phyloP scores from a whole-genome alignment of 805 yeast genomes.

The Pichia phayaonensis region DNA sequence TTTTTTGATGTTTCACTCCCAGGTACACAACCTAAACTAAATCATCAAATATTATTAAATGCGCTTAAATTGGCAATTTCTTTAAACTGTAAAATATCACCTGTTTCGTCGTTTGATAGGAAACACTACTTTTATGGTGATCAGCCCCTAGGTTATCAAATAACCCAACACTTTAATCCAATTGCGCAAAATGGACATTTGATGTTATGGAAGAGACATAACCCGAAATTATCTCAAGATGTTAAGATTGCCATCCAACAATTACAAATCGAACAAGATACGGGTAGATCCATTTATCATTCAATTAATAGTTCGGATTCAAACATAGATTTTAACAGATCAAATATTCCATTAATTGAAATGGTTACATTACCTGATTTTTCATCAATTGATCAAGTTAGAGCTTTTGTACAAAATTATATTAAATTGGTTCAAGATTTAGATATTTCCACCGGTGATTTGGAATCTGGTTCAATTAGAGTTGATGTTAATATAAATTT shows the following conservation, averaged over 20 bases:
- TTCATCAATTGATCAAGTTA: conserved; percentile 55
- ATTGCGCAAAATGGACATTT: conserved; percentile 63
- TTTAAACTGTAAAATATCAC: conserved; percentile 49
- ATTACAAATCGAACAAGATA: conserved; percentile 90
- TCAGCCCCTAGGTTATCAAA: conserved; percentile 93
- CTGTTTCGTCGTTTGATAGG: conserved; percentile 68
- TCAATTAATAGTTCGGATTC: conserved; percentile 23
- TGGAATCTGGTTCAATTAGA: conserved; percentile 92
- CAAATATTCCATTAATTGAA: conserved; percentile 83
- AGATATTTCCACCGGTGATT: conserved; percentile 77
- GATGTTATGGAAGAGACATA: conserved; percentile 40
- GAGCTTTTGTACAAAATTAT: conserved; percentile 72
- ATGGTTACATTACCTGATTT: conserved; percentile 90
- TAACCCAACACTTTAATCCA: conserved; percentile 83
- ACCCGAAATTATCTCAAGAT: conserved; percentile 35
- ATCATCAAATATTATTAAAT: conserved; percentile 60
- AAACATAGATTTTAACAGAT: conserved; percentile 72
- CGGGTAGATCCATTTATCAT: conserved; percentile 68
- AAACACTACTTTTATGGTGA: conserved; percentile 96
- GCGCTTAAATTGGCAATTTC: conserved; percentile 73
- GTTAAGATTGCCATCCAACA: conserved; percentile 61
- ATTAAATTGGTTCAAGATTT: conserved; percentile 63
- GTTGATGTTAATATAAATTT: conserved; percentile 92
- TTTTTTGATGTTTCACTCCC: conserved; percentile 83
- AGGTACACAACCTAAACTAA: conserved; percentile 82